These are phyloP conservation scores for Leishmania aethiopica DNA, from an alignment of 208 protist species.

Conservation along the genomic window DNA sequence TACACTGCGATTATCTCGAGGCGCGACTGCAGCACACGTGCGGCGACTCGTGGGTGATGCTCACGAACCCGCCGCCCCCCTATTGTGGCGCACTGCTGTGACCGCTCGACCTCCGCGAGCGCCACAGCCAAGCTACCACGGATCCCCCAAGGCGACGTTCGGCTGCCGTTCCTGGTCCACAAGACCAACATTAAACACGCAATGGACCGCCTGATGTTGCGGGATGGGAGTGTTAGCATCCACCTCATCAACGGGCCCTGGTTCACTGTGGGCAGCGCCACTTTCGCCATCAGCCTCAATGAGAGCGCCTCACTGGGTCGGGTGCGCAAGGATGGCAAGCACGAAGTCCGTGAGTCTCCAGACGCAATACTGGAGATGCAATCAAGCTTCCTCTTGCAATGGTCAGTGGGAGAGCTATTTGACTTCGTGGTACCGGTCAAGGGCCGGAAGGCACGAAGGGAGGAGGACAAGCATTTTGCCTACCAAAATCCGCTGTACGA, in stretches of 20 bases:
- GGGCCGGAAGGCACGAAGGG: constrained; percentile 10
- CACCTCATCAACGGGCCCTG: constrained; percentile 38
- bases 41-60: constrained; percentile 47
- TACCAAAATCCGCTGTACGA: constrained; percentile 31
- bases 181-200: constrained; percentile 35
- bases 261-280: constrained; percentile 48
- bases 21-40: constrained; percentile 34
- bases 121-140: constrained; percentile 37
- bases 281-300: constrained; percentile 52
- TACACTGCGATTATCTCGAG: constrained; percentile 39
- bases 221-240: constrained; percentile 30
- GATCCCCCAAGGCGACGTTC: constrained; percentile 41
- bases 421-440: constrained; percentile 60
- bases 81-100: constrained; percentile 51
- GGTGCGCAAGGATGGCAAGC: constrained; percentile 12
- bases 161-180: constrained; percentile 47
- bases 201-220: constrained; percentile 32
- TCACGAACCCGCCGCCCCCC: constrained; percentile 45
- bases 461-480: constrained; percentile 25
- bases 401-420: constrained; percentile 62
- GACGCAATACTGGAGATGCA: constrained; percentile 41
- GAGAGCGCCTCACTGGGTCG: constrained; percentile 14
- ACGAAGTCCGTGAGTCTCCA: constrained; percentile 21
- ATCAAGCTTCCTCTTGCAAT: constrained; percentile 68
- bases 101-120: constrained; percentile 43